Evolutionary conservation across 345 rosid species (phyloP).

Genomic region (Zanthoxylum bungeanum): DNA sequence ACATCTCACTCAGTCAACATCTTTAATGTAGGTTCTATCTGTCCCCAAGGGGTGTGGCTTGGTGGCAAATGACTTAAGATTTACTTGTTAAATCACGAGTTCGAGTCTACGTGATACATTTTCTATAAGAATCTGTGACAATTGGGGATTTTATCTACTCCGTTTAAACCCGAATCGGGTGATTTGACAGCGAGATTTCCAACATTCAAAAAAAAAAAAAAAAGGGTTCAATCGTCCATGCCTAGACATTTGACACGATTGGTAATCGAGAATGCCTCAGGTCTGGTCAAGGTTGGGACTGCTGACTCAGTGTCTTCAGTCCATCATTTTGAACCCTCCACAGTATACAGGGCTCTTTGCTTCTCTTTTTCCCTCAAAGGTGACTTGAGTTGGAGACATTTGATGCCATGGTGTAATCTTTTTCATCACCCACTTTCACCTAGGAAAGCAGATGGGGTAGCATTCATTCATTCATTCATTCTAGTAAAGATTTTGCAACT

Average conservation of each 20-base stretch:
- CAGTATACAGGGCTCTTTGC: background rate
- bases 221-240: background rate
- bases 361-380: constrained; percentile 1
- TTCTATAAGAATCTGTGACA: no score
- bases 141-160: no score
- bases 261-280: constrained; percentile 6
- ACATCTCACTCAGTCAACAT: constrained; percentile 3
- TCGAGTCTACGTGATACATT: no score
- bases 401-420: background rate
- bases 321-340: background rate
- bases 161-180: no score
- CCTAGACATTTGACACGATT: constrained; percentile 1
- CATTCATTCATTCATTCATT: no score
- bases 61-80: no score
- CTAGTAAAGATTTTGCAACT: background rate
- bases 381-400: constrained; percentile 1
- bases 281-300: background rate
- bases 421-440: background rate
- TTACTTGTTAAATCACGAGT: no score
- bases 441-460: background rate
- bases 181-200: no score
- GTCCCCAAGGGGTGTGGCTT: no score
- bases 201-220: no score
- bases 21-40: constrained; percentile 1
- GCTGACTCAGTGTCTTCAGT: background rate